Conservation (phyloP, 495 filamentous ascomycete species). For the Filosporella fistucella region DNA sequence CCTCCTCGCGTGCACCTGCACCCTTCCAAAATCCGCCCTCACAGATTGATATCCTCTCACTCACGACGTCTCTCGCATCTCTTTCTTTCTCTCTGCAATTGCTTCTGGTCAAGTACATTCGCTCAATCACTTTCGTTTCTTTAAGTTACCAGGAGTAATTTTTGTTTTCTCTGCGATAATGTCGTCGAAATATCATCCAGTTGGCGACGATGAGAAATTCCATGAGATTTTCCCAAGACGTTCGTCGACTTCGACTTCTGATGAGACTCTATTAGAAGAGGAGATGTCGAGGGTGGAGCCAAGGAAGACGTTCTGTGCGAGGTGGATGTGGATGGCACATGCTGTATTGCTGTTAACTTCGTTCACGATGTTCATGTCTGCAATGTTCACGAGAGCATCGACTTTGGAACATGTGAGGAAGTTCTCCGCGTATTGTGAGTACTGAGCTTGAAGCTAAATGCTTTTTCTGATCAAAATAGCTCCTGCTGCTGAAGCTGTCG, state of each 20-base stretch:
- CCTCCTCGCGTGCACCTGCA: constrained; percentile 9
- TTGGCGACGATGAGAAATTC: constrained; percentile 18
- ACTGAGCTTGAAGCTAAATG: not conserved
- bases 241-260: constrained; percentile 14
- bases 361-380: constrained; percentile 35
- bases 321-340: constrained; percentile 41
- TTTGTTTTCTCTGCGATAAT: constrained; percentile 21
- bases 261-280: constrained; percentile 29
- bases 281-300: constrained; percentile 2
- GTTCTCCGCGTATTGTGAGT: constrained; percentile 25
- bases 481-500: constrained; percentile 38
- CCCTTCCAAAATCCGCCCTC: too few species aligned
- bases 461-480: constrained; percentile 27
- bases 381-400: constrained; percentile 30
- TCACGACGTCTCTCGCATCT: constrained; percentile 7
- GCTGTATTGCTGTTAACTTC: constrained; percentile 37
- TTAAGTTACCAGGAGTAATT: constrained; percentile 36
- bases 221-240: constrained; percentile 5
- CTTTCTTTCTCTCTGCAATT: constrained; percentile 17
- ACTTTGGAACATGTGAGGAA: constrained; percentile 23
- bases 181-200: constrained; percentile 22
- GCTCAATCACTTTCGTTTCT: constrained; percentile 16
- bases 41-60: not conserved
- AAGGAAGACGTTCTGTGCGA: constrained; percentile 11
- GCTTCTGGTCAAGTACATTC: constrained; percentile 25